Percentiles rank a stretch among this genome's conserved stretches.
Conservation (phyloP, 2,329 filamentous ascomycete species). For the Sclerotiophoma versabilis region DNA sequence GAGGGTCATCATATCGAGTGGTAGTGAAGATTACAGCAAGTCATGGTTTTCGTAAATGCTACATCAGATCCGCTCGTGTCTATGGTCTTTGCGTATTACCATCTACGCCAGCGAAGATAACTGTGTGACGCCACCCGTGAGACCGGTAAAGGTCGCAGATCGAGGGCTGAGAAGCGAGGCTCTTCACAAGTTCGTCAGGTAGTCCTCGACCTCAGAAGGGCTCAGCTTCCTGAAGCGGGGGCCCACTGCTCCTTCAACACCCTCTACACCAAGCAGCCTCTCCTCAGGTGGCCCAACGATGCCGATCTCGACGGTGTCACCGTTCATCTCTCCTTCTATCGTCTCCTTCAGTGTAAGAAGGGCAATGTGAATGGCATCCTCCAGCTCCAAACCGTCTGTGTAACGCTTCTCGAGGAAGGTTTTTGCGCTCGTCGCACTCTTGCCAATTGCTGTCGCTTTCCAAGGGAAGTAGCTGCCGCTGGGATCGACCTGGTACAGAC, state of each 20-base stretch:
- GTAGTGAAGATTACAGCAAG: background rate
- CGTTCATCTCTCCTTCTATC: conserved; percentile 99
- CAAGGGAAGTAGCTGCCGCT: conserved; percentile 98
- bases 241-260: conserved; percentile 82
- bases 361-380: conserved; percentile 98
- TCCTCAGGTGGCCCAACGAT: conserved; percentile 95
- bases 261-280: conserved; percentile 89
- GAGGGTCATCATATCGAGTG: background rate
- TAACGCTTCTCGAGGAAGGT: conserved; percentile 99
- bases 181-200: conserved; percentile 92
- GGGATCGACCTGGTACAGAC: conserved; percentile 98
- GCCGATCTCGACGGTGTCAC: conserved; percentile 97
- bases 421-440: conserved; percentile 97
- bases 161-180: background rate
- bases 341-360: conserved; percentile 97
- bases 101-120: conserved; percentile 4
- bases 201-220: conserved; percentile 98
- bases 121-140: conserved; percentile 20
- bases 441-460: conserved; percentile 99
- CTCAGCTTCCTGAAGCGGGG: conserved; percentile 93
- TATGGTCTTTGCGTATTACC: conserved; percentile 12
- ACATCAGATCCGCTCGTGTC: conserved; percentile 28
- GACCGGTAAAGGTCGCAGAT: background rate
- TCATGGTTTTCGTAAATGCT: conserved; percentile 37
- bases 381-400: conserved; percentile 93